phyloP scores from a whole-genome alignment of 2,329 filamentous ascomycete species.

The Drechslera avenae region DNA sequence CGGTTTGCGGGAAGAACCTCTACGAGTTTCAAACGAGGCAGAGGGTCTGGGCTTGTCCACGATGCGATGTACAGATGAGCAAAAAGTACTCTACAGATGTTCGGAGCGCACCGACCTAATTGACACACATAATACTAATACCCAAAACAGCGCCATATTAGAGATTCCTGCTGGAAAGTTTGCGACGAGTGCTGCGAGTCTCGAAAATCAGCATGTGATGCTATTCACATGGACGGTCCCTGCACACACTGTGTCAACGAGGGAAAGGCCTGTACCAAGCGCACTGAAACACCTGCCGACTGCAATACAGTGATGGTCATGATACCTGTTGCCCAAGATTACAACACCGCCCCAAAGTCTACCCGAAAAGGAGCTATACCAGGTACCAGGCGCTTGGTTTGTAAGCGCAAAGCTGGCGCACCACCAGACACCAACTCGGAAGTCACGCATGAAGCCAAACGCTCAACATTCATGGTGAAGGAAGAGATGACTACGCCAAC shows the following conservation, averaged over 20 bases:
- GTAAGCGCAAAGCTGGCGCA: constrained; percentile 11
- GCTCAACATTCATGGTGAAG: not conserved
- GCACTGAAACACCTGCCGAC: constrained; percentile 1
- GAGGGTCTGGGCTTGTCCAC: constrained; percentile 11
- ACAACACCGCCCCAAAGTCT: constrained; percentile 1
- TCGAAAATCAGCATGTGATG: constrained; percentile 11
- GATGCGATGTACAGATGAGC: constrained; percentile 6
- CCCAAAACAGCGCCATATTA: constrained; percentile 3
- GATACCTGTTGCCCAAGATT: not conserved
- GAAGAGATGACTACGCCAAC: not conserved
- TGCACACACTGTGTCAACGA: constrained; percentile 14
- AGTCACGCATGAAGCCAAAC: constrained; percentile 6
- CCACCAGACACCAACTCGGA: constrained; percentile 11
- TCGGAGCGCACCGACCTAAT: not conserved
- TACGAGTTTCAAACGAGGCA: not conserved
- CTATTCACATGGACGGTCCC: not conserved
- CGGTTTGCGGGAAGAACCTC: constrained; percentile 1
- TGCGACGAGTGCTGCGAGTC: constrained; percentile 23
- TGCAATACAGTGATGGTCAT: not conserved
- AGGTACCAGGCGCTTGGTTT: not conserved
- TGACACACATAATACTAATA: constrained; percentile 1
- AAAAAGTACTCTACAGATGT: constrained; percentile 9
- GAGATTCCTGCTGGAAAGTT: constrained; percentile 17
- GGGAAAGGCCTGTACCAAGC: constrained; percentile 14
- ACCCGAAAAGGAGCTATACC: not conserved